Conservation (phyloP, 768 basidiomycete species). For the Baorangia bicolor region DNA sequence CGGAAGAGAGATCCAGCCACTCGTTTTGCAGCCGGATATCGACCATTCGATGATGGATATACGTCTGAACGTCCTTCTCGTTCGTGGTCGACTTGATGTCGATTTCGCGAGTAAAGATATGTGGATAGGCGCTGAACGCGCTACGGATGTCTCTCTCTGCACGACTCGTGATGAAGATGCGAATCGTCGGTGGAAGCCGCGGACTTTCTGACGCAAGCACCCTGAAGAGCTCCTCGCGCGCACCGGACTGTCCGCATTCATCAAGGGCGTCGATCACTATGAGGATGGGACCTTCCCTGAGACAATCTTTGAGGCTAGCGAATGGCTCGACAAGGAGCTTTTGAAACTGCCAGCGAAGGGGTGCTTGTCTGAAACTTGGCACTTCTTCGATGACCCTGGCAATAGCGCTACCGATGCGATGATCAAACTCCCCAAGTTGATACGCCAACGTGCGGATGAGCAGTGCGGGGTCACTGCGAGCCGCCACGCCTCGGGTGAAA, state of each 20-base stretch:
- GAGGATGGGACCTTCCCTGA: constrained; percentile 28
- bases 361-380: constrained; percentile 31
- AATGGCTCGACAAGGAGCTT: constrained; percentile 35
- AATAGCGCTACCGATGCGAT: constrained; percentile 28
- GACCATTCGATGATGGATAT: constrained; percentile 26
- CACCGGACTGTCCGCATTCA: constrained; percentile 28
- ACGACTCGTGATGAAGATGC: constrained; percentile 34
- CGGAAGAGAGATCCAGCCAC: constrained; percentile 23
- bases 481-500: constrained; percentile 32
- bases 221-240: constrained; percentile 30
- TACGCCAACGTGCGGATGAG: constrained; percentile 37
- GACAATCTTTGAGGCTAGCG: constrained; percentile 10
- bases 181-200: constrained; percentile 23
- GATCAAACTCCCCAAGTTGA: constrained; percentile 34
- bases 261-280: constrained; percentile 38
- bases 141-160: constrained; percentile 30
- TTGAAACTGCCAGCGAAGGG: constrained; percentile 33
- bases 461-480: constrained; percentile 28
- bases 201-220: constrained; percentile 26
- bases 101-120: constrained; percentile 22
- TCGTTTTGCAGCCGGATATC: constrained; percentile 28
- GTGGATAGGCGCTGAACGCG: constrained; percentile 6
- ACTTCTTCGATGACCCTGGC: constrained; percentile 23
- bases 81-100: constrained; percentile 29
- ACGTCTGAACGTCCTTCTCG: constrained; percentile 25